Evolutionary conservation across 2,329 filamentous ascomycete genomes (phyloP).

Genomic region (Teratosphaeria viscida): DNA sequence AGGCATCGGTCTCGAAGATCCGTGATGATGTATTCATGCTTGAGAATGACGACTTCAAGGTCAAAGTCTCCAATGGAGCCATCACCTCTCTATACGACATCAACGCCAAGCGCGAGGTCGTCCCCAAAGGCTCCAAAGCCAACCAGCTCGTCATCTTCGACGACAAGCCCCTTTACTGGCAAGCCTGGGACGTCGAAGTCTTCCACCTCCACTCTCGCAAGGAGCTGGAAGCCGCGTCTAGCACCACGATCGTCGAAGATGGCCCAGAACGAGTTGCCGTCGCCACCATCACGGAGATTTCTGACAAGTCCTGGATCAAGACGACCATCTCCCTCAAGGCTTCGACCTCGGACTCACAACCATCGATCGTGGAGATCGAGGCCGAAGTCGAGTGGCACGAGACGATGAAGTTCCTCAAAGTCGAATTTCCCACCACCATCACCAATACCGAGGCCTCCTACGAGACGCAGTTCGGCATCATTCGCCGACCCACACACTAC

Average conservation of each 20-base stretch:
- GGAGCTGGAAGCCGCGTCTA: conserved; percentile 54
- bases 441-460: conserved; percentile 88
- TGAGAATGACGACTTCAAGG: conserved; percentile 63
- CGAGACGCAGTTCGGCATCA: conserved; percentile 87
- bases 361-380: conserved; percentile 64
- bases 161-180: conserved; percentile 95
- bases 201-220: conserved; percentile 82
- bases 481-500: conserved; percentile 87
- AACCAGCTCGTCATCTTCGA: conserved; percentile 94
- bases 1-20: conserved; percentile 5
- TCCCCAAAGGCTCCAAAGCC: conserved; percentile 62
- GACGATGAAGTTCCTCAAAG: conserved; percentile 95
- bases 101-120: conserved; percentile 61
- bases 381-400: conserved; percentile 95
- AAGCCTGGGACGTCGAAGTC: conserved; percentile 96
- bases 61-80: conserved; percentile 62
- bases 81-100: conserved; percentile 81
- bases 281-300: conserved; percentile 76
- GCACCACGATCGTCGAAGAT: conserved; percentile 60
- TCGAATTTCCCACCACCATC: conserved; percentile 91
- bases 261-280: conserved; percentile 70
- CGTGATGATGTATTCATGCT: conserved; percentile 54
- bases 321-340: conserved; percentile 74
- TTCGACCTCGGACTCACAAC: conserved; percentile 40
- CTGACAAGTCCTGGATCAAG: conserved; percentile 73